phyloP scores from a whole-genome alignment of 2,329 filamentous ascomycete species.

The Hypoxylon sp. region DNA sequence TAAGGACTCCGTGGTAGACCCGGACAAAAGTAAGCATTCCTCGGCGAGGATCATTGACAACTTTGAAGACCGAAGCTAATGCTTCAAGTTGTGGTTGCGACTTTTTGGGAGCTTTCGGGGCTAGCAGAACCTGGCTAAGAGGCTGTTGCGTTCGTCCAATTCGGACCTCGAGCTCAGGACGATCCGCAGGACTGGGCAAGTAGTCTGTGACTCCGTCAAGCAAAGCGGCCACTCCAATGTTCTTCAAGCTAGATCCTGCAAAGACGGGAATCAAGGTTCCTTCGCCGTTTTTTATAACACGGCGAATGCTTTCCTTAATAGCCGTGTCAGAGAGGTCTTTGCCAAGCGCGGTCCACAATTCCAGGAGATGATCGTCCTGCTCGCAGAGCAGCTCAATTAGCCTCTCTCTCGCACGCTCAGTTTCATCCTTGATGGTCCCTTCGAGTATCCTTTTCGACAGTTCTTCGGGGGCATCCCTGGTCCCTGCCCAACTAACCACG shows the following conservation, averaged over 20 bases:
- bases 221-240: conserved; percentile 92
- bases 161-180: conserved; percentile 82
- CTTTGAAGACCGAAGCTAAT: conserved; percentile 87
- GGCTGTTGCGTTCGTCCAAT: conserved; percentile 69
- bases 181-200: conserved; percentile 83
- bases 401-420: conserved; percentile 79
- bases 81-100: conserved; percentile 56
- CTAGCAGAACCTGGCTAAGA: conserved; percentile 56
- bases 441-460: conserved; percentile 67
- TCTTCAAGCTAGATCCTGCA: conserved; percentile 91
- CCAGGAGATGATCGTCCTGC: conserved; percentile 87
- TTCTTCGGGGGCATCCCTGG: conserved; percentile 54
- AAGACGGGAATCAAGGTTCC: conserved; percentile 87
- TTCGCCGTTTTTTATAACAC: conserved; percentile 74
- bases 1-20: conserved; percentile 87
- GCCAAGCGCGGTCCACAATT: conserved; percentile 82
- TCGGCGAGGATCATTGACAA: conserved; percentile 86
- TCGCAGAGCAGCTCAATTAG: conserved; percentile 89
- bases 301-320: conserved; percentile 80
- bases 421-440: conserved; percentile 69
- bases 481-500: conserved; percentile 77
- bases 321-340: conserved; percentile 77
- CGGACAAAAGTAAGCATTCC: conserved; percentile 92
- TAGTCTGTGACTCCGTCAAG: conserved; percentile 91
- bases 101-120: conserved; percentile 52